Evolutionary conservation across 306 rosid genomes (phyloP), one percentile per base, ranked within the genome.

Genomic region (Glycine latifolia): DNA sequence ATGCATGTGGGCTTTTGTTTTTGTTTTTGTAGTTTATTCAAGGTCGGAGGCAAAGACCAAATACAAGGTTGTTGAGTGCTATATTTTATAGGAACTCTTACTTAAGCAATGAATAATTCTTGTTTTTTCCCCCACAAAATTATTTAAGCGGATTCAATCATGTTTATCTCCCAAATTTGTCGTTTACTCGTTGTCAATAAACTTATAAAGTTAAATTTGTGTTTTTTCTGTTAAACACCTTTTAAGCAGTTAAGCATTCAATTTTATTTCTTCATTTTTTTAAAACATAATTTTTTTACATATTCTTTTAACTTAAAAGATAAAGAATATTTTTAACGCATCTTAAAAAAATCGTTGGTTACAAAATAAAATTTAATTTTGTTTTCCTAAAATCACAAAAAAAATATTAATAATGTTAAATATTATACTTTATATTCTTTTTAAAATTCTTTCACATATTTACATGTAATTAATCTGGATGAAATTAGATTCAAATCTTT

Each of bases 21-120:
- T 26, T 26, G 31, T 78, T 67, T 35, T 43, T 43, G 9, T 43
- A 8, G 47, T 43, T 43, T 43, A 53, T 75, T 62, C 82, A 60
- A 80, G 37, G 72, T 83, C 44, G 82, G 79, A 72, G 78, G 83
- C 53, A 60, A 50, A 43, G 74, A 61, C 67, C 53, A 58, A 71
- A 52, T 58, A 69, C 60, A 53, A 72, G 70, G 63, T 47, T 39
- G 82, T 77, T 71, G 77, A 55, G 48, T 66, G 72, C 33, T n/a
- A 4, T 49, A 63, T 75, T 76, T 78, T 70, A 69, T 78, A 10
- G 11, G 6, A 79, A 50, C 8, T 55, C 49, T 48, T 54, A 69
- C 67, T 13, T 78, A 4, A 46, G 76, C 62, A 67, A 72, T 7
- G 41, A 77, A 84, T 14, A 80, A 61, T 43, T 84, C 81, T 17